phyloP scores from a whole-genome alignment of 2,329 filamentous ascomycete species.

The Daldinia eschscholtzii region DNA sequence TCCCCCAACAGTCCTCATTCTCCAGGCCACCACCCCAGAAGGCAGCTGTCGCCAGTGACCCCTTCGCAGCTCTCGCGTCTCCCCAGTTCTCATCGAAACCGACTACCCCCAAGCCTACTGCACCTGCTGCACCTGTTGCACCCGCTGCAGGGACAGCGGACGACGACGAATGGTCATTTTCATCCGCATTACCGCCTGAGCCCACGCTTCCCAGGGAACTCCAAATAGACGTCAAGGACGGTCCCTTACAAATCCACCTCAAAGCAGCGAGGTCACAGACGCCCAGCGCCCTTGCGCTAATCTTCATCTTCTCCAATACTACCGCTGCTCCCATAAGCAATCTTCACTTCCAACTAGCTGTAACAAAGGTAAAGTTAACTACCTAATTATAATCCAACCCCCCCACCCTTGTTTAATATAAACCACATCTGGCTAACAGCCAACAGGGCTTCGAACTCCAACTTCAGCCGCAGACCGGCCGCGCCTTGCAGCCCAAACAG shows the following conservation, averaged over 20 bases:
- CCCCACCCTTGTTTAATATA: too few species aligned
- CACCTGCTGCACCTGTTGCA: constrained; percentile 47
- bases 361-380: constrained; percentile 79
- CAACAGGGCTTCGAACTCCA: constrained; percentile 81
- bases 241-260: constrained; percentile 79
- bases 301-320: constrained; percentile 87
- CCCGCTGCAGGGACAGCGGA: constrained; percentile 57
- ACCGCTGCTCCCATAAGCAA: constrained; percentile 78
- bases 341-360: constrained; percentile 90
- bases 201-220: constrained; percentile 70
- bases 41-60: constrained; percentile 57
- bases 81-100: constrained; percentile 57
- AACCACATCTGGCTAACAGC: constrained; percentile 36
- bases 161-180: constrained; percentile 95
- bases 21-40: constrained; percentile 58
- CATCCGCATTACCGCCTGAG: constrained; percentile 81
- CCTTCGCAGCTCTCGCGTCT: constrained; percentile 65
- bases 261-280: constrained; percentile 71
- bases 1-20: constrained; percentile 62
- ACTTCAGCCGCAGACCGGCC: constrained; percentile 86
- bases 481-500: constrained; percentile 79
- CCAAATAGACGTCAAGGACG: constrained; percentile 76
- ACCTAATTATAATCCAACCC: neutral
- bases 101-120: constrained; percentile 51
- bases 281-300: constrained; percentile 73